phyloP scores from a whole-genome alignment of 2,329 filamentous ascomycete species.

The Xylaria arbuscula region DNA sequence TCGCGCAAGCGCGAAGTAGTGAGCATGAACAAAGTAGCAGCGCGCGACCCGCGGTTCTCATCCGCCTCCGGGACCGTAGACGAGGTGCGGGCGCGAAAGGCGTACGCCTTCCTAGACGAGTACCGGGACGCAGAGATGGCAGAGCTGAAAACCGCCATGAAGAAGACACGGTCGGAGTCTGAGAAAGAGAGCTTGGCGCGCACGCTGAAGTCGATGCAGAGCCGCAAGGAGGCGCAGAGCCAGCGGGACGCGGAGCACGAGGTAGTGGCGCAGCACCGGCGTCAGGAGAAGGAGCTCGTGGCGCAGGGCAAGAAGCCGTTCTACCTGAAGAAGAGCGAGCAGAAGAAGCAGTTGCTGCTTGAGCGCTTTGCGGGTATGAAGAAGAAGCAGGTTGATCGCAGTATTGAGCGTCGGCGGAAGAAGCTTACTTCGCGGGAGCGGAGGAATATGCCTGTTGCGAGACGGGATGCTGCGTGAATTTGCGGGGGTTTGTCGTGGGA shows the following conservation, averaged over 20 bases:
- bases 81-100: constrained; percentile 70
- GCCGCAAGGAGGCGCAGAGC: constrained; percentile 75
- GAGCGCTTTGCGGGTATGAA: constrained; percentile 87
- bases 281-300: constrained; percentile 85
- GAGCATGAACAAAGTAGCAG: constrained; percentile 64
- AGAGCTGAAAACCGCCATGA: constrained; percentile 75
- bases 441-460: constrained; percentile 73
- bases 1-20: constrained; percentile 79
- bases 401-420: constrained; percentile 88
- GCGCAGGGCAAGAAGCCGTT: constrained; percentile 92
- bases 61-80: constrained; percentile 66
- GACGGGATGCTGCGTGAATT: constrained; percentile 50
- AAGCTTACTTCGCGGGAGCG: constrained; percentile 89
- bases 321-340: constrained; percentile 90
- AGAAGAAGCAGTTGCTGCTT: constrained; percentile 85
- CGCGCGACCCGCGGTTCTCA: constrained; percentile 91
- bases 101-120: constrained; percentile 88
- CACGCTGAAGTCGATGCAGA: constrained; percentile 81
- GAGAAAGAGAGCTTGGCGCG: constrained; percentile 72
- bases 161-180: constrained; percentile 57
- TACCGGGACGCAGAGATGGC: constrained; percentile 88
- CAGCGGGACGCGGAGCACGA: constrained; percentile 76
- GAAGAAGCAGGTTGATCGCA: constrained; percentile 83
- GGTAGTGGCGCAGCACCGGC: constrained; percentile 79
- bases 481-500: neutral